Evolutionary conservation across 169 alveolate genomes (phyloP), one percentile per base, ranked within the genome.

Genomic region (Cryptosporidium sp.): DNA sequence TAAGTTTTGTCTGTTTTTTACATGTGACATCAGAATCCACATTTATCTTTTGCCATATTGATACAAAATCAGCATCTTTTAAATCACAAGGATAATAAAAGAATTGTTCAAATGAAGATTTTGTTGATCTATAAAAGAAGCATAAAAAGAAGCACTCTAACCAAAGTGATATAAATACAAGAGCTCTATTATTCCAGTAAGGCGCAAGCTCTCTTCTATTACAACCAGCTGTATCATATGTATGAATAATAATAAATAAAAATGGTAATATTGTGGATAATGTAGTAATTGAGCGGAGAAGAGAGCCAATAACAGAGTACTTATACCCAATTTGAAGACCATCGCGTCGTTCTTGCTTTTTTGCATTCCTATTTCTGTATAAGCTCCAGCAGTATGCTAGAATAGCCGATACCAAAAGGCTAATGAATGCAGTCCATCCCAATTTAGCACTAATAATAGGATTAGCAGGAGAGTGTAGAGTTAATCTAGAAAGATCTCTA

Each of bases 181-280:
- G 39, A 44, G 89, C 89, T 23, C 89, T 80, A 6, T 9, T 16
- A n/a, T 29, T 16, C 89, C 89, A 80, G 42, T 61, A 80, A 29
- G 65, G 89, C 18, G 80, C 75, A 21, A 80, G 65, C 37, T 80
- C 65, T 29, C 52, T 60, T 18, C 80, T 37, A 56, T 65, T 67
- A 29, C 89, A 80, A 12, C 89, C 89, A 18, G 89, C 89, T 8
- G 89, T 80, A 44, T 80, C 89, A 23, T 62, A 80, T 7, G 89
- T 80, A 5, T 80, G 89, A 23, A 80, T n/a, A 21, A 80, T 65
- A 8, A 80, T 62, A 29, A 80, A 80, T 6, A 80, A 9, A 80
- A 80, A 80, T 44, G 89, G 75, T 9, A 65, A 7, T 5, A 21
- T 23, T 2, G 69, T 62, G 10, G 80, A 62, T 8, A 62, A 6